phyloP scores from a whole-genome alignment of 2,329 filamentous ascomycete genomes.

The Arthrobotrys sinensis region DNA sequence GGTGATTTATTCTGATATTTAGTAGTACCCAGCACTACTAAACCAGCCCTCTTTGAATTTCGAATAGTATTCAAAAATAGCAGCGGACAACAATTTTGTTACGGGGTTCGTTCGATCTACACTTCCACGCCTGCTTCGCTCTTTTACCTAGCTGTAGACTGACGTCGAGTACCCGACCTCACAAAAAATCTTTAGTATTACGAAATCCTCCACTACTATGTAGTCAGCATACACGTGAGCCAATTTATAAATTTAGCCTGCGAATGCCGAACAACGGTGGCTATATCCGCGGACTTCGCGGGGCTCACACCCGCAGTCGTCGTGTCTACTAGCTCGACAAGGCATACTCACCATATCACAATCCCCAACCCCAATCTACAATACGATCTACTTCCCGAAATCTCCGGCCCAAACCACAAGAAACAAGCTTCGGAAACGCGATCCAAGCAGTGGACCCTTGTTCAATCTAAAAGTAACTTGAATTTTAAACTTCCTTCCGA shows the following conservation, averaged over 20 bases:
- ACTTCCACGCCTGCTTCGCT: too few relatives aligned
- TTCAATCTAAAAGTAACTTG: constrained; percentile 36
- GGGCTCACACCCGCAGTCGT: constrained; percentile 24
- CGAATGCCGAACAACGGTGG: neutral
- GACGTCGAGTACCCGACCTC: neutral
- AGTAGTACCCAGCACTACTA: too few relatives aligned
- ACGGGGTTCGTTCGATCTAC: too few relatives aligned
- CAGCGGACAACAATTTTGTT: too few relatives aligned
- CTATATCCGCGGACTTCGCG: constrained; percentile 36
- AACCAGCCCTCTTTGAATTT: too few relatives aligned
- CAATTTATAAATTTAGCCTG: neutral
- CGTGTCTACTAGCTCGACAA: constrained; percentile 1
- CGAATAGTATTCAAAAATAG: too few relatives aligned
- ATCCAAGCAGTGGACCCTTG: constrained; percentile 37
- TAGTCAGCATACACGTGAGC: neutral
- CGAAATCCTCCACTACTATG: neutral
- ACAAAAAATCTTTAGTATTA: neutral
- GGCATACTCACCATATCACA: constrained; percentile 12
- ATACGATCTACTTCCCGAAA: constrained; percentile 45
- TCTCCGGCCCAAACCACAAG: constrained; percentile 30
- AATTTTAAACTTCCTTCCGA: constrained; percentile 4
- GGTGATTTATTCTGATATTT: too few relatives aligned
- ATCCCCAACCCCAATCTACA: neutral
- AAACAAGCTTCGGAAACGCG: constrained; percentile 50
- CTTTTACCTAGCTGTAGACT: neutral